Evolutionary conservation across 2,329 filamentous ascomycete species (phyloP).

Genomic region (Colletotrichum agaves): DNA sequence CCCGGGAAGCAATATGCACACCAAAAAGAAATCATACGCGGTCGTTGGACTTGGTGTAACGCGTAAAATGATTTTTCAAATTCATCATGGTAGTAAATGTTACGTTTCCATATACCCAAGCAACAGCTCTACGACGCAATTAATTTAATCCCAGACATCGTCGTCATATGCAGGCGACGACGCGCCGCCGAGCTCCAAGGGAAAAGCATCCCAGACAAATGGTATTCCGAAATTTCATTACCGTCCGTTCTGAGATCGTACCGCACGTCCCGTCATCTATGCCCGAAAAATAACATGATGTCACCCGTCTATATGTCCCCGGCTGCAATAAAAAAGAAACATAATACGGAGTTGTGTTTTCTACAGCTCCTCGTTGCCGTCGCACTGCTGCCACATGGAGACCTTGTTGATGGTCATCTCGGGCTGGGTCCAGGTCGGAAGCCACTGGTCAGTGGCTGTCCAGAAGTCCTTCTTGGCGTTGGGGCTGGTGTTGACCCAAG

Average conservation of each 20-base stretch:
- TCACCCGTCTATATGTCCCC: slow-evolving; percentile 32
- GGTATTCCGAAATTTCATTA: slow-evolving; percentile 31
- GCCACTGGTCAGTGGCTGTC: slow-evolving; percentile 72
- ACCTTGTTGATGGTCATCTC: slow-evolving; percentile 77
- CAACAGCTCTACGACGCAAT: neutral
- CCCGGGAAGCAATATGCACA: too few species aligned
- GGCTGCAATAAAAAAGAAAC: neutral
- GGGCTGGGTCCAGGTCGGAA: slow-evolving; percentile 76
- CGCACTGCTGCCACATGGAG: slow-evolving; percentile 76
- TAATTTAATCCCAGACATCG: slow-evolving; percentile 14
- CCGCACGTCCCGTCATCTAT: slow-evolving; percentile 33
- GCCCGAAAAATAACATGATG: slow-evolving; percentile 6
- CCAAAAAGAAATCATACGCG: too few species aligned
- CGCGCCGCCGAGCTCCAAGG: slow-evolving; percentile 3
- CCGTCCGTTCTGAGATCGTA: slow-evolving; percentile 24
- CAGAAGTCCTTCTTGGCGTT: slow-evolving; percentile 82
- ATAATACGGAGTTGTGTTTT: neutral
- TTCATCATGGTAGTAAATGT: slow-evolving; percentile 18
- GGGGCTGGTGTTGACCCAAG: slow-evolving; percentile 77
- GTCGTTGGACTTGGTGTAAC: neutral
- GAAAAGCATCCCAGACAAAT: neutral
- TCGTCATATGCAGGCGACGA: slow-evolving; percentile 13
- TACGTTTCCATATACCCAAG: neutral
- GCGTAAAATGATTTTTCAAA: neutral
- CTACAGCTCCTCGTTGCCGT: slow-evolving; percentile 66